phyloP scores from a whole-genome alignment of 495 filamentous ascomycete genomes.

The Ramalina peruviana region DNA sequence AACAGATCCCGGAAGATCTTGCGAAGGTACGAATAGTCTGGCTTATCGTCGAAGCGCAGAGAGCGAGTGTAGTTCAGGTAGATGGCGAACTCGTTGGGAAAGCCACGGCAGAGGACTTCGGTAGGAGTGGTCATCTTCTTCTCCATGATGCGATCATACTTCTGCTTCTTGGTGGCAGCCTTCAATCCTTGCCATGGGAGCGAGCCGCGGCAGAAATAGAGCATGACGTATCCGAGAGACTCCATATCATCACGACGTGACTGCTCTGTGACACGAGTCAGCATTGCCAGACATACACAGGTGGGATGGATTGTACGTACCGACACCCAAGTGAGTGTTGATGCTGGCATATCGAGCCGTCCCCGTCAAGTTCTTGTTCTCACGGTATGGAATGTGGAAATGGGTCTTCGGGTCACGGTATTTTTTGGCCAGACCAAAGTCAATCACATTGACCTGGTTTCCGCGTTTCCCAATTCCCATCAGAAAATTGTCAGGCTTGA shows the following conservation, averaged over 20 bases:
- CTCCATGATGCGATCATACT: slow-evolving; percentile 99
- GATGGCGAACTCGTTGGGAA: slow-evolving; percentile 99
- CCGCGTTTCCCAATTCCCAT: slow-evolving; percentile 99
- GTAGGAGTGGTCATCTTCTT: slow-evolving; percentile 99
- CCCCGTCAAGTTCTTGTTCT: slow-evolving; percentile 99
- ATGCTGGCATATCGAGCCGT: slow-evolving; percentile 98
- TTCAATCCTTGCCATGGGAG: slow-evolving; percentile 99
- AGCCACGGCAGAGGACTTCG: slow-evolving; percentile 96
- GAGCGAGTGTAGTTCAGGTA: slow-evolving; percentile 99
- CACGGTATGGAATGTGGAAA: slow-evolving; percentile 98
- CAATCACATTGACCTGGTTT: slow-evolving; percentile 99
- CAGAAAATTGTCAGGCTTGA: slow-evolving; percentile 99
- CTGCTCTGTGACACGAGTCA: slow-evolving; percentile 52
- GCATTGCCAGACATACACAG: slow-evolving; percentile 3
- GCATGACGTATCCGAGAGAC: slow-evolving; percentile 98
- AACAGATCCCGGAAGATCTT: slow-evolving; percentile 99
- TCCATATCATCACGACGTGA: slow-evolving; percentile 99
- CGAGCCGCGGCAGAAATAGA: slow-evolving; percentile 98
- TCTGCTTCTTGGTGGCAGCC: slow-evolving; percentile 99
- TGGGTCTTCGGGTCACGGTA: slow-evolving; percentile 99
- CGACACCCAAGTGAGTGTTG: slow-evolving; percentile 96
- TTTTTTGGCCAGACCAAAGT: slow-evolving; percentile 99
- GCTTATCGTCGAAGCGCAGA: slow-evolving; percentile 98
- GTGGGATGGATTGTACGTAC: slow-evolving; percentile 29
- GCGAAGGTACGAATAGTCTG: slow-evolving; percentile 97